These are phyloP conservation scores for Globisporangium splendens DNA, from an alignment of 352 stramenopile species.

Conservation along the genomic window DNA sequence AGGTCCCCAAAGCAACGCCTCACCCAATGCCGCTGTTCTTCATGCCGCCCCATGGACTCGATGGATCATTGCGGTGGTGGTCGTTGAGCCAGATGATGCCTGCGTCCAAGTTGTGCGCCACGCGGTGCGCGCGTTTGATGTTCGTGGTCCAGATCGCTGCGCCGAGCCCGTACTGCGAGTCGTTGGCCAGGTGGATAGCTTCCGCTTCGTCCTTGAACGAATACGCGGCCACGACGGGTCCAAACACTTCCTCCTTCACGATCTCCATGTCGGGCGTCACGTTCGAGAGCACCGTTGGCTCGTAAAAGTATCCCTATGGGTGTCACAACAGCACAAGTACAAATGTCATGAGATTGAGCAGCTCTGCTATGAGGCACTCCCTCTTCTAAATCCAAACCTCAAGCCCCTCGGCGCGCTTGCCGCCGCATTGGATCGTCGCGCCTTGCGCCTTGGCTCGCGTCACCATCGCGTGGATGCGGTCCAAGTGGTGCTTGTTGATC, in stretches of 20 bases:
- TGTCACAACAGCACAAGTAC: background rate
- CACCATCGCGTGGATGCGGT: slow-evolving; percentile 72
- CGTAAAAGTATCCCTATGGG: slow-evolving; percentile 84
- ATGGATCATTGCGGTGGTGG: slow-evolving; percentile 53
- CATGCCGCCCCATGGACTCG: slow-evolving; percentile 65
- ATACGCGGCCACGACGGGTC: slow-evolving; percentile 62
- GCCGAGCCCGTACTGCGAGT: slow-evolving; percentile 78
- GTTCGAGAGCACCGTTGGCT: slow-evolving; percentile 88
- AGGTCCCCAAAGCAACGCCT: slow-evolving; percentile 1
- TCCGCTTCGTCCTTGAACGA: slow-evolving; percentile 64
- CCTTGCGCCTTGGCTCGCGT: slow-evolving; percentile 75
- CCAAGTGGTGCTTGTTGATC: slow-evolving; percentile 49
- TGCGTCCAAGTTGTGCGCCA: slow-evolving; percentile 79
- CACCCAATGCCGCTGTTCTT: slow-evolving; percentile 68
- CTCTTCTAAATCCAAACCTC: slow-evolving; percentile 10
- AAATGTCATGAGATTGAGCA: background rate
- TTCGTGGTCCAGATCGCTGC: slow-evolving; percentile 85
- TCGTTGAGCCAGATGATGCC: slow-evolving; percentile 93
- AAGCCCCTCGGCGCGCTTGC: slow-evolving; percentile 40
- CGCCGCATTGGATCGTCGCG: slow-evolving; percentile 69
- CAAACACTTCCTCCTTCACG: slow-evolving; percentile 86
- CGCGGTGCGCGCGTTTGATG: slow-evolving; percentile 69
- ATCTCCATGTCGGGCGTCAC: slow-evolving; percentile 70
- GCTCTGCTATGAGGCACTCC: background rate
- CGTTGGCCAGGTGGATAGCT: slow-evolving; percentile 72